These are phyloP conservation scores for Fusarium sp. DNA, from an alignment of 2,329 filamentous ascomycete species.

Conservation along the genomic window DNA sequence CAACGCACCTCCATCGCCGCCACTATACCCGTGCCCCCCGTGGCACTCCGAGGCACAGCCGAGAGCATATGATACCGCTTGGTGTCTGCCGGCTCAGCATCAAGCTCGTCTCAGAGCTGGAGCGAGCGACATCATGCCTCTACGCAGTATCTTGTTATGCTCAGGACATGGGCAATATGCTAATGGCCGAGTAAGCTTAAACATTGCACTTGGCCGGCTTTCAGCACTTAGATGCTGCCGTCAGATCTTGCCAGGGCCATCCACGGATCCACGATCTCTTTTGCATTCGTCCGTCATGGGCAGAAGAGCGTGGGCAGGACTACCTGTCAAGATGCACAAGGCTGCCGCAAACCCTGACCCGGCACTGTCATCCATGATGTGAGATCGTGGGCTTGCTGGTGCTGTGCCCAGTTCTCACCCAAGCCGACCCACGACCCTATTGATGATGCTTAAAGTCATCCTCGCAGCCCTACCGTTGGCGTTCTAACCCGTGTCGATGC, in stretches of 20 bases:
- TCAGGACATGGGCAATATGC: conserved; percentile 25
- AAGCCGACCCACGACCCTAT: conserved; percentile 30
- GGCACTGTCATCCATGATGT: conserved; percentile 44
- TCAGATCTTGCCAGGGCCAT: conserved; percentile 41
- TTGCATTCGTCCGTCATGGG: conserved; percentile 20
- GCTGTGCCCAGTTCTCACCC: conserved; percentile 33
- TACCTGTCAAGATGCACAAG: conserved; percentile 42
- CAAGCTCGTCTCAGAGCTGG: conserved; percentile 12
- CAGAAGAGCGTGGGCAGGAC: conserved; percentile 16
- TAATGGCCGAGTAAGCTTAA: conserved; percentile 24
- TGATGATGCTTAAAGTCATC: conserved; percentile 36
- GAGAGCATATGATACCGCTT: conserved; percentile 39
- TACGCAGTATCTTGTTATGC: conserved; percentile 18
- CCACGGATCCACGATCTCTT: conserved; percentile 24
- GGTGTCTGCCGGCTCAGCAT: conserved; percentile 19
- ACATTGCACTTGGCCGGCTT: conserved; percentile 22
- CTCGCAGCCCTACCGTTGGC: conserved; percentile 44
- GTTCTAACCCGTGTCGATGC: conserved; percentile 22
- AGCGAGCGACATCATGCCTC: conserved; percentile 12
- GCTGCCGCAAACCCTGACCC: conserved; percentile 44
- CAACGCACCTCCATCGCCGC: conserved; percentile 34
- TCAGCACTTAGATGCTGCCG: conserved; percentile 20
- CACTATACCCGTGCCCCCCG: conserved; percentile 23
- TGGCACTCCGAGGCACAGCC: conserved; percentile 42
- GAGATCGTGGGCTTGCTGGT: conserved; percentile 41